Conservation (phyloP, 192 early-diverging fungal species). For the Neocallimastix lanati region DNA sequence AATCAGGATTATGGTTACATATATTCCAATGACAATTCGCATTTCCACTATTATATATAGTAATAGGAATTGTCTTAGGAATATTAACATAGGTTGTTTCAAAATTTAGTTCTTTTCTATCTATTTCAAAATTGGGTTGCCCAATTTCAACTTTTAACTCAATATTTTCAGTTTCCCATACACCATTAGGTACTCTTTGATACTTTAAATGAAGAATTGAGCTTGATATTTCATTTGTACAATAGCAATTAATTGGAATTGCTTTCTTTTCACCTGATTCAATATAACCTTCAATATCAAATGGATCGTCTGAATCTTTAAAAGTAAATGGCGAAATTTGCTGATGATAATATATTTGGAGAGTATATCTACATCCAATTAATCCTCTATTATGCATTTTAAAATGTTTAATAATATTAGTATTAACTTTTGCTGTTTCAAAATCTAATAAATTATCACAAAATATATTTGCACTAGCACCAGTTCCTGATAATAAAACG, state of each 20-base stretch:
- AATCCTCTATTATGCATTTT: slow-evolving; percentile 32
- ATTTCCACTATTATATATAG: slow-evolving; percentile 33
- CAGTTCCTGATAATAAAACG: slow-evolving; percentile 26
- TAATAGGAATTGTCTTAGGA: slow-evolving; percentile 24
- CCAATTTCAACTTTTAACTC: slow-evolving; percentile 28
- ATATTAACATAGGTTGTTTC: slow-evolving; percentile 38
- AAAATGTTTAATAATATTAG: slow-evolving; percentile 11
- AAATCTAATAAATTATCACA: slow-evolving; percentile 26
- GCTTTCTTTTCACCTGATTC: slow-evolving; percentile 15
- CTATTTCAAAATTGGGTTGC: slow-evolving; percentile 27
- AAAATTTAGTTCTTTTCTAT: slow-evolving; percentile 36
- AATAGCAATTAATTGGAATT: slow-evolving; percentile 25
- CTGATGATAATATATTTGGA: background rate
- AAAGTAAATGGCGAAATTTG: slow-evolving; percentile 6
- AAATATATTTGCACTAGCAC: slow-evolving; percentile 32
- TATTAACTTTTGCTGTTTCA: slow-evolving; percentile 24
- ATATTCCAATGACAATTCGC: slow-evolving; percentile 31
- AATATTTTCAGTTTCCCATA: slow-evolving; percentile 17
- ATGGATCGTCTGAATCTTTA: slow-evolving; percentile 23
- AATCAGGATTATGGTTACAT: background rate
- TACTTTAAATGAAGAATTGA: slow-evolving; percentile 17
- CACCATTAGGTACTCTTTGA: slow-evolving; percentile 21
- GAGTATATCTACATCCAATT: slow-evolving; percentile 10
- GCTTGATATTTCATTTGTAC: slow-evolving; percentile 10
- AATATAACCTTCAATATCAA: slow-evolving; percentile 25